A percentile compares a stretch with the other conserved stretches of the same genome.
Conservation (phyloP, 495 filamentous ascomycete genomes). For the Aeminium ludgeri region DNA sequence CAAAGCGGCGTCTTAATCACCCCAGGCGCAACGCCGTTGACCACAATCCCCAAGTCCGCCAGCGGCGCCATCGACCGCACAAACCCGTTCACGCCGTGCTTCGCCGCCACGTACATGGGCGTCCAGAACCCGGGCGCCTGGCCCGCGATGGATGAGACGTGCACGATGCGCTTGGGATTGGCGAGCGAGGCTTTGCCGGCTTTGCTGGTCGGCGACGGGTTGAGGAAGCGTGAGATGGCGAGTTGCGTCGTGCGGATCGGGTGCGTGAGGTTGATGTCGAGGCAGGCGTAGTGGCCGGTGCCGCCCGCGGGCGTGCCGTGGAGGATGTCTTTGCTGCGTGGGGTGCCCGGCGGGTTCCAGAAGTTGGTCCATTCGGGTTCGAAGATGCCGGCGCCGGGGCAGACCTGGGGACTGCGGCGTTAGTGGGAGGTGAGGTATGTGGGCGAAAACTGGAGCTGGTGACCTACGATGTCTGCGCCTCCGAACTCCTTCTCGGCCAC, state of each 20-base stretch:
- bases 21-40: conserved; percentile 50
- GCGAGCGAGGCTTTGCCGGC: conserved; percentile 19
- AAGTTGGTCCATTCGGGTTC: conserved; percentile 52
- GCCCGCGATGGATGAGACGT: conserved; percentile 48
- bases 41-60: conserved; percentile 39
- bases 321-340: conserved; percentile 31
- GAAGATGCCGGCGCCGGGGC: conserved; percentile 52
- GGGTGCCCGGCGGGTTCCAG: conserved; percentile 43
- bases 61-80: conserved; percentile 37
- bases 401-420: conserved; percentile 17
- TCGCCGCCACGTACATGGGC: conserved; percentile 45
- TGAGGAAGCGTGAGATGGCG: conserved; percentile 42
- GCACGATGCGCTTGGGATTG: conserved; percentile 37
- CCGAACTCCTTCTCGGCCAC: conserved; percentile 38
- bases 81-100: conserved; percentile 46
- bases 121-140: conserved; percentile 33
- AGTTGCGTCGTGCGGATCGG: conserved; percentile 52
- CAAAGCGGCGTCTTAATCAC: conserved; percentile 51
- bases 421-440: background rate
- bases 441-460: background rate
- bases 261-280: conserved; percentile 56
- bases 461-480: conserved; percentile 44
- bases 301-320: conserved; percentile 9
- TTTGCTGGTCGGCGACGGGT: conserved; percentile 17
- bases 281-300: conserved; percentile 34